phyloP scores from a whole-genome alignment of 2,329 filamentous ascomycete genomes.

The Periconia macrospinosa region DNA sequence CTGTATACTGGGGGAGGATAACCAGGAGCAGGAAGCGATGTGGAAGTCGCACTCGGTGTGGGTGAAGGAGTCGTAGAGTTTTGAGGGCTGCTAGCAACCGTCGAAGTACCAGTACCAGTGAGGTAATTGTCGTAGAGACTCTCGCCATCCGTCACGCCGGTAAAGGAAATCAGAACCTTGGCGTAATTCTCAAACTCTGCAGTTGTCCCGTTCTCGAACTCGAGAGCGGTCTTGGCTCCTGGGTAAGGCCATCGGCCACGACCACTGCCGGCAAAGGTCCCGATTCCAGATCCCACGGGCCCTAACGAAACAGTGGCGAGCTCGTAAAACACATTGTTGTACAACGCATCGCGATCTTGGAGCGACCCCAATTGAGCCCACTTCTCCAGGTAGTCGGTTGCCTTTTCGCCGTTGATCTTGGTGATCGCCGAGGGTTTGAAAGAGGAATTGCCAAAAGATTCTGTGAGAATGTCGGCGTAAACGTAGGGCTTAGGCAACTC shows the following conservation, averaged over 20 bases:
- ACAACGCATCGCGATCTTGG: slow-evolving; percentile 62
- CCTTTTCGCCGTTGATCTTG: slow-evolving; percentile 61
- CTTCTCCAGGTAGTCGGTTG: slow-evolving; percentile 52
- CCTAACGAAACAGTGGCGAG: slow-evolving; percentile 49
- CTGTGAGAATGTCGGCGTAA: slow-evolving; percentile 50
- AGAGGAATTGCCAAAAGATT: slow-evolving; percentile 44
- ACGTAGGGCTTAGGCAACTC: slow-evolving; percentile 60
- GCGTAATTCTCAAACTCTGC: slow-evolving; percentile 48
- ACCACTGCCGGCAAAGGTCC: slow-evolving; percentile 50
- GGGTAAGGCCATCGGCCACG: slow-evolving; percentile 48
- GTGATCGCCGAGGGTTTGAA: slow-evolving; percentile 54
- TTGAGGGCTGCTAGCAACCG: slow-evolving; percentile 8
- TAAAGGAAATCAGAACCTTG: slow-evolving; percentile 44
- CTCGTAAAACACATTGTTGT: slow-evolving; percentile 54
- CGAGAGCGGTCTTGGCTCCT: slow-evolving; percentile 46
- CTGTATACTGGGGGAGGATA: slow-evolving; percentile 50
- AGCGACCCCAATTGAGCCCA: slow-evolving; percentile 52
- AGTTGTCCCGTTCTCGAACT: slow-evolving; percentile 50
- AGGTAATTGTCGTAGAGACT: slow-evolving; percentile 45
- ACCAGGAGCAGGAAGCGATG: slow-evolving; percentile 42
- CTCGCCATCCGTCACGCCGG: slow-evolving; percentile 46
- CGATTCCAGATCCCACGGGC: slow-evolving; percentile 42
- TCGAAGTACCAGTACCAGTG: slow-evolving; percentile 23
- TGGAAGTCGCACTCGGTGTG: slow-evolving; percentile 20
- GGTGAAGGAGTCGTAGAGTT: slow-evolving; percentile 23